Base-by-base conservation (phyloP, 768 basidiomycete genomes). In the Astraeus odoratus region DNA sequence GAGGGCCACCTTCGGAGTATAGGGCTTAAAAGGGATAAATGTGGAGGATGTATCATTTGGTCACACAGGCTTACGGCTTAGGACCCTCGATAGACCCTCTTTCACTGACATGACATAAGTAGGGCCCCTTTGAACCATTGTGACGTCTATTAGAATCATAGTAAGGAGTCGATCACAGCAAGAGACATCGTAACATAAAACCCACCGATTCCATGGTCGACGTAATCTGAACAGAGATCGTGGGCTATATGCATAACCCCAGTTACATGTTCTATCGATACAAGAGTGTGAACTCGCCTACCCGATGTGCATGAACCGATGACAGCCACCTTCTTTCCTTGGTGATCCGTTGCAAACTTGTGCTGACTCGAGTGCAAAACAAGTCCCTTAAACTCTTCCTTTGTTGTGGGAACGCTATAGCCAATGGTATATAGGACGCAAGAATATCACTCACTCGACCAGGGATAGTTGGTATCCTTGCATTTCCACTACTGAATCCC, bases 291-390 rank as follows among this genome's bases (percentile, higher is more conserved):
- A 63, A 64, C 10, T 66, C 5, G 36, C 48, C n/a, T 47, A 72
- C 75, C 73, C 2, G 77, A 81, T 10, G 81, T 83, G 43, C 78
- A 78, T 13, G 83, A 72, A 2, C 85, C 85, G 3, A 87, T 64
- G 1, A 88, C 77, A 3, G 80, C 69, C 0, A 85, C 82, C 55
- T 80, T 86, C 64, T 86, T 86, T 12, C 81, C 84, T 1, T 57
- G 37, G 51, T 80, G 80, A 31, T 78, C 77, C 8, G 66, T 61
- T 0, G 80, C 79, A n/a, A 59, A 66, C 30, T 72, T 69, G 59
- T 85, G 77, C 24, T 71, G 55, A 5, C 60, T 68, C 0, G 83
- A 82, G 26, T 41, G 39, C 26, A 41, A 15, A 18, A 41, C 25
- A n/a, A 16, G 39, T 25, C 39, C 39, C 23, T 41, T 29, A 26